Evolutionary conservation across 768 basidiomycete species (phyloP).

Genomic region (Porpolomopsis calyptriformis): DNA sequence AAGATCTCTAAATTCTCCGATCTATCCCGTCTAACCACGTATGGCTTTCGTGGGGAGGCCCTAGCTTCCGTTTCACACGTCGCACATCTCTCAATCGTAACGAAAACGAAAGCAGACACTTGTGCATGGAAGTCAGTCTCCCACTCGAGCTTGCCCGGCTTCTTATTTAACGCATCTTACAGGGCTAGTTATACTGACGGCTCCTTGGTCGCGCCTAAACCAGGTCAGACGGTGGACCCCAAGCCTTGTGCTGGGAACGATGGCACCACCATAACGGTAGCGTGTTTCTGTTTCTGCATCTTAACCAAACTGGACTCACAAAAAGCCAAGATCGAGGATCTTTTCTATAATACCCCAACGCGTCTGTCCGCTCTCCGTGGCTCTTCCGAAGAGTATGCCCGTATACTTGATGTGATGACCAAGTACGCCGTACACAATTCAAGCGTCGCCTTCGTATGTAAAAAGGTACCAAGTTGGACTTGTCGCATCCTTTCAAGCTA

Average conservation of each 20-base stretch:
- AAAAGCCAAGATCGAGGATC: constrained; percentile 71
- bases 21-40: constrained; percentile 72
- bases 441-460: constrained; percentile 78
- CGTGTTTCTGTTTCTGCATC: constrained; percentile 12
- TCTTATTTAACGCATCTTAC: constrained; percentile 4
- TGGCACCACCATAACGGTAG: constrained; percentile 79
- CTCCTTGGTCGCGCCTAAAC: constrained; percentile 53
- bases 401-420: constrained; percentile 85
- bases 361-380: constrained; percentile 78
- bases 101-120: constrained; percentile 71
- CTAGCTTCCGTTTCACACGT: constrained; percentile 94
- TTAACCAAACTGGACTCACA: constrained; percentile 1
- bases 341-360: constrained; percentile 89
- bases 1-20: constrained; percentile 85
- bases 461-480: constrained; percentile 48
- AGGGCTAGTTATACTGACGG: constrained; percentile 85
- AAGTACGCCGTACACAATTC: constrained; percentile 94
- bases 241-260: constrained; percentile 91
- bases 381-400: constrained; percentile 81
- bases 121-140: constrained; percentile 84
- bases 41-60: constrained; percentile 96
- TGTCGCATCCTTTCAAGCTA: constrained; percentile 7
- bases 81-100: constrained; percentile 78
- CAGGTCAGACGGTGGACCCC: constrained; percentile 63
- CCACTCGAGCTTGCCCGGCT: neutral